Evolutionary conservation across 1,139 yeast genomes (phyloP).

Genomic region (Geotrichum citri-aurantii): DNA sequence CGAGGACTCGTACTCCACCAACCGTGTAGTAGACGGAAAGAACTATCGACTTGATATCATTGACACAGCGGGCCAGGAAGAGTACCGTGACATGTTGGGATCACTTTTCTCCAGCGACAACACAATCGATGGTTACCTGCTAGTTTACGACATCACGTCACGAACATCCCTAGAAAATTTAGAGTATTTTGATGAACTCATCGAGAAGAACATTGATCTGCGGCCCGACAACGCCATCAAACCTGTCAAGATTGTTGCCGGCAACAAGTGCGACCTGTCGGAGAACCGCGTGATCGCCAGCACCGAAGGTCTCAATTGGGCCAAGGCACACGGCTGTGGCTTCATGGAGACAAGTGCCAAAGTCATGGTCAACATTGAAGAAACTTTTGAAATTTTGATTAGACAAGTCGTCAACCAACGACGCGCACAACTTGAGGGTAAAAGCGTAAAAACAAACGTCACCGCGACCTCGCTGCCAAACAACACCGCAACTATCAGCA

Average conservation of each 20-base stretch:
- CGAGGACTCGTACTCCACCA: constrained; percentile 37
- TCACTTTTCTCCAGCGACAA: constrained; percentile 47
- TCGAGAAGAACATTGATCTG: constrained; percentile 66
- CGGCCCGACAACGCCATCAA: constrained; percentile 20
- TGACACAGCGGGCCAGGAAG: constrained; percentile 40
- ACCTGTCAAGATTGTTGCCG: constrained; percentile 34
- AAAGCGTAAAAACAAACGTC: constrained; percentile 1
- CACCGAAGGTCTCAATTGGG: constrained; percentile 76
- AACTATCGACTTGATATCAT: constrained; percentile 33
- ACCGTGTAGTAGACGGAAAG: constrained; percentile 33
- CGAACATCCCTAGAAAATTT: constrained; percentile 75
- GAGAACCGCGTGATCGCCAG: constrained; percentile 73
- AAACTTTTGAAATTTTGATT: constrained; percentile 68
- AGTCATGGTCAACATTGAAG: constrained; percentile 84
- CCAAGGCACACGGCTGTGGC: constrained; percentile 66
- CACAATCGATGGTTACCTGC: constrained; percentile 76
- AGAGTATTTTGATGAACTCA: constrained; percentile 76
- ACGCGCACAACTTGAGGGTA: constrained; percentile 2
- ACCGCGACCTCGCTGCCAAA: background rate
- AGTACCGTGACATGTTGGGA: constrained; percentile 49
- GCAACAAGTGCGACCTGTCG: constrained; percentile 52
- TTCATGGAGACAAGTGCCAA: constrained; percentile 88
- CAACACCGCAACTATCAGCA: background rate
- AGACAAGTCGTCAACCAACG: constrained; percentile 43
- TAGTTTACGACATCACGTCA: constrained; percentile 84